phyloP scores from a whole-genome alignment of 176 grass and related monocot species.

The Oryza longistaminata region DNA sequence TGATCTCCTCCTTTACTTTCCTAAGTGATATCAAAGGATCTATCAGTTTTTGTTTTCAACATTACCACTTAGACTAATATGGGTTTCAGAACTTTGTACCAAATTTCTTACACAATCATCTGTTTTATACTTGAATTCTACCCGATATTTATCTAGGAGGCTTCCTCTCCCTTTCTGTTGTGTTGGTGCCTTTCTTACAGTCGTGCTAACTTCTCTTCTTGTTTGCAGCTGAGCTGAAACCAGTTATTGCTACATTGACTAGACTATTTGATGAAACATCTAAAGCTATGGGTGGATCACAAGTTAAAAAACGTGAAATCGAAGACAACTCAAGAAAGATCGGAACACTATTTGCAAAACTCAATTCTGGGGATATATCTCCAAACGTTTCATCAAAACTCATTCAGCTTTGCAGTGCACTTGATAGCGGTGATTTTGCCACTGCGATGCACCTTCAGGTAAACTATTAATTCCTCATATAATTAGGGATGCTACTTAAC shows the following conservation, averaged over 20 bases:
- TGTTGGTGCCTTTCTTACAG: not conserved
- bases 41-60: not conserved
- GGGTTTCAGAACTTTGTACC: not conserved
- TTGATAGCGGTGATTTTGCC: constrained; percentile 76
- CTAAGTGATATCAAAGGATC: constrained; percentile 1
- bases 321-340: constrained; percentile 98
- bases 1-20: constrained; percentile 4
- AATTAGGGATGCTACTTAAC: not conserved
- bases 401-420: constrained; percentile 73
- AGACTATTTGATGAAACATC: constrained; percentile 89
- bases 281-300: constrained; percentile 72
- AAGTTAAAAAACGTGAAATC: constrained; percentile 84
- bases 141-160: not conserved
- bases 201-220: constrained; percentile 27
- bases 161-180: not conserved
- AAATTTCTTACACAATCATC: not conserved
- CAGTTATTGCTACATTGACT: constrained; percentile 75
- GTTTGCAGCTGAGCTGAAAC: constrained; percentile 81
- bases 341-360: constrained; percentile 80
- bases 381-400: constrained; percentile 89
- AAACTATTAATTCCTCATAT: not conserved
- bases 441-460: constrained; percentile 89
- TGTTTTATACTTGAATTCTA: constrained; percentile 11
- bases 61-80: not conserved
- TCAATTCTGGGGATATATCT: constrained; percentile 90